Percentiles rank a stretch among this genome's conserved stretches.
Evolutionary conservation across 2,329 filamentous ascomycete species (phyloP).

Genomic region (Diaporthe vaccinii): DNA sequence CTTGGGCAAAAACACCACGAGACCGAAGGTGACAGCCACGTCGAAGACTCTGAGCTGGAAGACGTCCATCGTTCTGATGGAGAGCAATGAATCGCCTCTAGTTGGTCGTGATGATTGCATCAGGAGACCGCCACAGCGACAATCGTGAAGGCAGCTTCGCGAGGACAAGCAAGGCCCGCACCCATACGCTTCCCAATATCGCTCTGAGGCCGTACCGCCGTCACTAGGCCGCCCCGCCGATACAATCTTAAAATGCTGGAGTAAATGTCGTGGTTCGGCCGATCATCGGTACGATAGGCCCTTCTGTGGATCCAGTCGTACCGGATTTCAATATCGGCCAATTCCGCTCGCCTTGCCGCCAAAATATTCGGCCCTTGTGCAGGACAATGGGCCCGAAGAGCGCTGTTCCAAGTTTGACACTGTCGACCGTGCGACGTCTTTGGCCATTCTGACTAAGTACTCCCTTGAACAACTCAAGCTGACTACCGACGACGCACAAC

Average conservation of each 20-base stretch:
- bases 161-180: conserved; percentile 1
- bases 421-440: conserved; percentile 2
- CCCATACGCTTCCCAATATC: neutral
- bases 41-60: conserved; percentile 51
- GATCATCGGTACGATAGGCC: conserved; percentile 37
- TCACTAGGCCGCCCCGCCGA: conserved; percentile 16
- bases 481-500: conserved; percentile 22
- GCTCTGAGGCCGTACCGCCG: conserved; percentile 20
- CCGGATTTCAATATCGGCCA: conserved; percentile 37
- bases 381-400: conserved; percentile 14
- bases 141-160: neutral
- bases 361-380: conserved; percentile 38
- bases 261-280: conserved; percentile 38
- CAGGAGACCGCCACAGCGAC: neutral
- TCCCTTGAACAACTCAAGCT: conserved; percentile 3
- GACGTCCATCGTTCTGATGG: conserved; percentile 42
- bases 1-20: conserved; percentile 54
- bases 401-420: neutral
- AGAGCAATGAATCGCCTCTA: conserved; percentile 37
- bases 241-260: conserved; percentile 35
- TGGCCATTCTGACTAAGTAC: conserved; percentile 1
- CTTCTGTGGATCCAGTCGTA: conserved; percentile 32
- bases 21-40: conserved; percentile 56
- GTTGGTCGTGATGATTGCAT: neutral
- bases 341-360: conserved; percentile 40